Base-by-base conservation (phyloP, 176 grass and related monocot genomes). In the Musa beccarii region DNA sequence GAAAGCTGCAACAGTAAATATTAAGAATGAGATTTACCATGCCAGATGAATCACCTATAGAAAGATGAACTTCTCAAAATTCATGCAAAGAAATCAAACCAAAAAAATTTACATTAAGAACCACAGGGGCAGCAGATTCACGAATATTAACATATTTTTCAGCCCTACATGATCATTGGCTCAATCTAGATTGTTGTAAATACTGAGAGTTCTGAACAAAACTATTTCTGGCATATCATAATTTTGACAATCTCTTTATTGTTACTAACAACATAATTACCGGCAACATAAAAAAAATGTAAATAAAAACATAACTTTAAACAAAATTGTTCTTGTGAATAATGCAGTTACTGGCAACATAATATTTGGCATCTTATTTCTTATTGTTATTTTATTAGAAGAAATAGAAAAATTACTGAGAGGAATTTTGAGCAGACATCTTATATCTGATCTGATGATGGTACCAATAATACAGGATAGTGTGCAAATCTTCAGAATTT, bases 1-100 rank as follows among this genome's bases (percentile, higher is more conserved):
- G 87, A 68, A 68, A 83, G 66, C 90, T 92, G 75, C 68, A 80
- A 49, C 26, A 83, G 19, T 51, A 84, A 62, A 79, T 13, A 29
- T 5, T 56, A 25, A 55, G 14, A 74, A 55, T 56, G 53, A 74
- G 53, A 74, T 9, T 19, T 19, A 28, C 56, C 14, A 68, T 13
- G 3, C 66, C 28, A 29, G 20, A 43, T 9, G 28, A 68, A 68
- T 29, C 15, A 15, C 21, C 10, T 23, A 66, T 7, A 59, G n/a
- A 19, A 17, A 59, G 7, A n/a, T 20, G 16, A 59, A 59, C 14
- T 19, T n/a, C 57, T 59, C 19, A 7, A 59, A 20, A 16, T 19
- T 7, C 7, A 59, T 2, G 57, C 57, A 59, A 59, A 59, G 1
- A 59, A 7, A 59, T 59, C n/a, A 19, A 59, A 6, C 29, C 29